Base-by-base conservation (phyloP, 768 basidiomycete species). In the Suillus tomentosus region DNA sequence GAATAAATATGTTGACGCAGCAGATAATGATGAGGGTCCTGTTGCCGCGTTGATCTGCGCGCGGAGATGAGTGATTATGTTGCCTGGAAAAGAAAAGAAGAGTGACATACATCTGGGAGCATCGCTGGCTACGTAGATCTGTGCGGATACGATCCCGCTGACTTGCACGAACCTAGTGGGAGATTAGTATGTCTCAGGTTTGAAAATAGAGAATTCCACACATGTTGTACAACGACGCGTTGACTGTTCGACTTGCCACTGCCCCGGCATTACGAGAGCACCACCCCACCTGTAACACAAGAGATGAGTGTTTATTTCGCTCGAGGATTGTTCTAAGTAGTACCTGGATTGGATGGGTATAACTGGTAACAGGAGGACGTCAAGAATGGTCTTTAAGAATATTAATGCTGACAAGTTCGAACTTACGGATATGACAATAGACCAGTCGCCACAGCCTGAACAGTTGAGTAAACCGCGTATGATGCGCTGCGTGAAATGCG, bases 181-280 rank as follows among this genome's bases (percentile, higher is more conserved):
- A 15, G 1, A 10, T 11, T 40, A 15, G 24, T 61, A 34, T 27
- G 56, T 24, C 5, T 27, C 14, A 5, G 11, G 4, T 24, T 10
- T 17, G 5, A 19, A 24, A 15, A 22, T 22, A 14, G 15, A 24
- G 53, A 34, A 43, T 36, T 10, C 9, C 64, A 14, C 17, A 78
- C 84, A 86, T 86, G 69, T 86, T 87, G 66, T 86, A 87, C 54
- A 87, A 55, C 1, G 86, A 86, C 0, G 84, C 85, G 60, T 84
- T 85, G 56, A 87, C 85, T 0, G 85, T 87, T 13, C 85, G 78
- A 63, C 84, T 84, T 10, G 85, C 84, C 13, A 87, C 86, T 2
- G 80, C 84, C 37, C 85, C 86, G 0, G 85, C 78, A 63, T 87
- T 87, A 36, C 85, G 81, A 15, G 85, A 87, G 67, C 83, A 84